phyloP scores from a whole-genome alignment of 352 stramenopile genomes.

The Globisporangium radiosum region DNA sequence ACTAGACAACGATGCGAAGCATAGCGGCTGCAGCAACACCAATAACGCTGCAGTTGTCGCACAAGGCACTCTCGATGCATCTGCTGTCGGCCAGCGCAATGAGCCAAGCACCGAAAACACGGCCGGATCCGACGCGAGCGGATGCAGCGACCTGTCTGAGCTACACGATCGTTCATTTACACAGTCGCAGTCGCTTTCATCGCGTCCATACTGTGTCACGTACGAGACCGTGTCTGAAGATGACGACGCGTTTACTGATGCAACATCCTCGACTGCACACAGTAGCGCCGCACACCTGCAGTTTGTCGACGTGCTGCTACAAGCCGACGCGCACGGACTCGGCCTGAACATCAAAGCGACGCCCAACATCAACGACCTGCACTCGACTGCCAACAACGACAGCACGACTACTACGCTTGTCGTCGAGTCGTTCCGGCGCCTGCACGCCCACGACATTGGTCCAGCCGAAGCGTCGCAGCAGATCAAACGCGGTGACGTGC shows the following conservation, averaged over 20 bases:
- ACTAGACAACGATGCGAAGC: not conserved
- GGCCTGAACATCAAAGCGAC: constrained; percentile 30
- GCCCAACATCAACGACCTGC: not conserved
- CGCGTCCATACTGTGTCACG: constrained; percentile 1
- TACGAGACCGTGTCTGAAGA: constrained; percentile 6
- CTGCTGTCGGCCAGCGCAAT: too few relatives aligned
- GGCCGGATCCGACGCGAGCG: too few relatives aligned
- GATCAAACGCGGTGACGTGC: constrained; percentile 33
- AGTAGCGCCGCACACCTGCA: not conserved
- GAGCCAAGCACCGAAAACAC: too few relatives aligned
- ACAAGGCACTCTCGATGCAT: too few relatives aligned
- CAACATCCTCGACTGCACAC: constrained; percentile 5
- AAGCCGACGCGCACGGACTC: constrained; percentile 33
- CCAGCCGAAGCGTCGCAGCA: constrained; percentile 41
- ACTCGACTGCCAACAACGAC: not conserved
- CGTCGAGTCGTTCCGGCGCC: constrained; percentile 40
- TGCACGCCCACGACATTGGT: constrained; percentile 27
- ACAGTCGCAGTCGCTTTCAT: not conserved
- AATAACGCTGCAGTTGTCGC: too few relatives aligned
- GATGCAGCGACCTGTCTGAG: too few relatives aligned
- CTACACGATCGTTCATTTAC: too few relatives aligned
- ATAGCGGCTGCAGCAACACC: too few relatives aligned
- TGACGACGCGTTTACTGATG: constrained; percentile 11
- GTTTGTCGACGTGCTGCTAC: constrained; percentile 44
- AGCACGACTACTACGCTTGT: constrained; percentile 10